Base-by-base conservation (phyloP, 192 early-diverging fungal species). In the Ambispora gerdemannii region DNA sequence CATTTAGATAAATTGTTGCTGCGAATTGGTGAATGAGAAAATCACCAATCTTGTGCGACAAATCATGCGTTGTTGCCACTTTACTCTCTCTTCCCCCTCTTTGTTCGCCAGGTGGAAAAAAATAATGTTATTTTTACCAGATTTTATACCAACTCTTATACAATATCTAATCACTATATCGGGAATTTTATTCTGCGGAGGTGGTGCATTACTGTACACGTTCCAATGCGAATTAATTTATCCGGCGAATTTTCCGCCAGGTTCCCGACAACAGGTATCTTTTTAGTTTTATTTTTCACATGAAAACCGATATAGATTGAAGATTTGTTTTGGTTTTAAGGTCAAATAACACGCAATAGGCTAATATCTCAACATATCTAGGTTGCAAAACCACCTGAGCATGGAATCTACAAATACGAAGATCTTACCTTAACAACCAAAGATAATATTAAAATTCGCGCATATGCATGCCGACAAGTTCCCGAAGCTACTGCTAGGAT, bases 221-320 rank as follows among this genome's bases (percentile, higher is more conserved):
- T 92, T 88, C 59, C 92, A 93, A 65, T 87, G 88, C 32, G 83
- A 88, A 70, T 84, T 93, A 59, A 89, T 93, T 52, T 93, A 93
- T 59, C 89, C 89, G n/a, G 83, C 88, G 32, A 84, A 67, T 32
- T 81, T 81, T 63, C 85, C 85, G 15, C 77, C 79, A 51, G 85
- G 82, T 17, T 87, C 85, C 13, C 72, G 85, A 66, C 74, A 69
- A 56, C 20, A 77, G 24, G 85, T 80, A 80, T 67, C 62, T 52
- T 30, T 70, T 58, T 58, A 28, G 1, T 58, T 11, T 58, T 10
- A 24, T 11, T 27, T 30, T 20, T 4, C 28, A 58, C 13, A 43
- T 43, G 7, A 43, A 15, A 15, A 10, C 15, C 15, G 38, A 43
- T 63, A 63, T 22, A 22, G 4, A 1, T 15, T 22, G 28, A 10